A percentile compares a stretch with the other conserved stretches of the same genome.
phyloP scores from a whole-genome alignment of 495 filamentous ascomycete genomes.

The Penicillium odoratum region DNA sequence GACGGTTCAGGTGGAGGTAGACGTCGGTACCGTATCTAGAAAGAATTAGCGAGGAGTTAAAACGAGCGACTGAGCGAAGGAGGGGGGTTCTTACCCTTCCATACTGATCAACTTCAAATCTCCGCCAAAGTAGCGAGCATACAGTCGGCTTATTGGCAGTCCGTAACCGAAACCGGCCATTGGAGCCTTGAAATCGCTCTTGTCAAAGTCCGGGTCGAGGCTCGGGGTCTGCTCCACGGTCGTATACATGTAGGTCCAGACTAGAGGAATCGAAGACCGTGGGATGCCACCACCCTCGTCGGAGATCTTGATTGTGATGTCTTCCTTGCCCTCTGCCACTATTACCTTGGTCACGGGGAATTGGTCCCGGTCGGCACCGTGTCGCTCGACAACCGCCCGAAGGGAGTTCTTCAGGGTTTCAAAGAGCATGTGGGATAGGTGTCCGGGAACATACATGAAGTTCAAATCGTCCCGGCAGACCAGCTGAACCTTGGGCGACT shows the following conservation, averaged over 20 bases:
- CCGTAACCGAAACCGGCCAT: constrained; percentile 99
- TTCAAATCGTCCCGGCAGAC: constrained; percentile 89
- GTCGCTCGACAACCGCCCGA: constrained; percentile 92
- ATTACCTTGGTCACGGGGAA: constrained; percentile 97
- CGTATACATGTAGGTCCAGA: constrained; percentile 99
- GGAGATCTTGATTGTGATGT: constrained; percentile 96
- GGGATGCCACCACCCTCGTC: constrained; percentile 97
- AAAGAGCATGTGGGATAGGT: constrained; percentile 98
- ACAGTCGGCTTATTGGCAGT: constrained; percentile 86
- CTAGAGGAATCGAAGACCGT: constrained; percentile 84
- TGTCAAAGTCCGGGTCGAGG: constrained; percentile 96
- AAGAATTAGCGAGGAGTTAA: constrained; percentile 10
- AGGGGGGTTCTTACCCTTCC: constrained; percentile 77
- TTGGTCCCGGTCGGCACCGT: constrained; percentile 90
- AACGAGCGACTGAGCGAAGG: neutral
- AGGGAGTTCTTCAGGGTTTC: constrained; percentile 98
- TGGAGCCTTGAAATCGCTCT: constrained; percentile 98
- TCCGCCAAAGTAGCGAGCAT: constrained; percentile 95
- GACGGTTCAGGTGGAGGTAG: constrained; percentile 93
- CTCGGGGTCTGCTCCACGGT: constrained; percentile 94
- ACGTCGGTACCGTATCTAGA: constrained; percentile 94
- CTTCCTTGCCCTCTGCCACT: constrained; percentile 94
- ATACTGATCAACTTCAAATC: constrained; percentile 98
- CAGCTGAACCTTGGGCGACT: constrained; percentile 93
- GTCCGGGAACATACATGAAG: constrained; percentile 99